Percentiles rank a stretch among this genome's conserved stretches.
phyloP scores from a whole-genome alignment of 169 alveolate species.

The Plasmodium inui region DNA sequence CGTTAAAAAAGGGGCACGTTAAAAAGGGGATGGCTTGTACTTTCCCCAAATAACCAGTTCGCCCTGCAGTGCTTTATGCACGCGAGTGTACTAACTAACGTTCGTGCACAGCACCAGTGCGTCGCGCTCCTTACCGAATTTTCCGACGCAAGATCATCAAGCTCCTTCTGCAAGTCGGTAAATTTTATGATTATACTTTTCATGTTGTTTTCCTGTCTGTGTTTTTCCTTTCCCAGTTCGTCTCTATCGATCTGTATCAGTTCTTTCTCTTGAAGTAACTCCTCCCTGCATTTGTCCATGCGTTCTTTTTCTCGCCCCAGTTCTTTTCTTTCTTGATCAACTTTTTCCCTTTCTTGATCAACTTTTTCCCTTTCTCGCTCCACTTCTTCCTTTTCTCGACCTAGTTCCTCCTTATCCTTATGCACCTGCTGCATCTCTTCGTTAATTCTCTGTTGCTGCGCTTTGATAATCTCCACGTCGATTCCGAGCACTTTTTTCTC shows the following conservation, averaged over 20 bases:
- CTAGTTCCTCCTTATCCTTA: constrained; percentile 8
- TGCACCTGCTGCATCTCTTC: constrained; percentile 5
- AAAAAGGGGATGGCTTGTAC: not conserved
- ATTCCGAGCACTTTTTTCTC: constrained; percentile 21
- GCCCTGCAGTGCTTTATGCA: not conserved
- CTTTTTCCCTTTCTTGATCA: not conserved
- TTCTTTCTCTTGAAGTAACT: constrained; percentile 20
- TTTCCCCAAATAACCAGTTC: not conserved
- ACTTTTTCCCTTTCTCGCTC: not conserved
- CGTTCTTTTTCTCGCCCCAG: constrained; percentile 22
- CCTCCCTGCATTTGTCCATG: not conserved
- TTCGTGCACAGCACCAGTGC: not conserved
- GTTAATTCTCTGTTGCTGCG: constrained; percentile 14
- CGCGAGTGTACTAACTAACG: not conserved
- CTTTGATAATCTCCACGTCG: constrained; percentile 16
- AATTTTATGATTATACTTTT: constrained; percentile 21
- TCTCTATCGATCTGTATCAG: constrained; percentile 15
- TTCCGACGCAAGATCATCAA: constrained; percentile 11
- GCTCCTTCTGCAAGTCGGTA: constrained; percentile 21
- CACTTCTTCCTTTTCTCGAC: not conserved
- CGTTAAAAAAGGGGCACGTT: too few relatives aligned
- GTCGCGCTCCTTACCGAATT: constrained; percentile 5
- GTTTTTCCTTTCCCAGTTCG: constrained; percentile 21
- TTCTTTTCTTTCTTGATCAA: not conserved
- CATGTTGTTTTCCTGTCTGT: constrained; percentile 30